A percentile compares a stretch with the other conserved stretches of the same genome.
Evolutionary conservation across 495 filamentous ascomycete species (phyloP).

Genomic region (Tuber microsphaerosporum): DNA sequence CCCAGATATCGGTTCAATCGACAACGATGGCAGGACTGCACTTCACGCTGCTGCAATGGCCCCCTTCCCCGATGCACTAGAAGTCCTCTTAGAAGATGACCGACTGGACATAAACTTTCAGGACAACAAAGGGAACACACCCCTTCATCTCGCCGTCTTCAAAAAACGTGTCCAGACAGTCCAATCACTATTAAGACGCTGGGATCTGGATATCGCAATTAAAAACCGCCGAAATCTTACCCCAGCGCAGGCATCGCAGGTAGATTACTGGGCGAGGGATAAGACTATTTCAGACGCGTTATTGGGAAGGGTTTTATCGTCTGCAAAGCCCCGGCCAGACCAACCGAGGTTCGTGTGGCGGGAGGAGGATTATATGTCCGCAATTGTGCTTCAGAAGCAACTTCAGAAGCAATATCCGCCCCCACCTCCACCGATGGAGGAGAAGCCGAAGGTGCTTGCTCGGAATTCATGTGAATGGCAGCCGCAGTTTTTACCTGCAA

Average conservation of each 20-base stretch:
- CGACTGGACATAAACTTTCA: neutral
- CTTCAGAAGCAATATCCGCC: neutral
- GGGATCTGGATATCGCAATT: neutral
- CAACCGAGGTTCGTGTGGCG: neutral
- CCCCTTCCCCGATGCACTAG: neutral
- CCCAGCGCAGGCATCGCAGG: neutral
- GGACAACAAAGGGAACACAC: neutral
- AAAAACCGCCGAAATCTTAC: neutral
- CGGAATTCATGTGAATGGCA: neutral
- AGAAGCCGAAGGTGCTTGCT: neutral
- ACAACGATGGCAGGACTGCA: neutral
- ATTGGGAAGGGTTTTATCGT: slow-evolving; percentile 1
- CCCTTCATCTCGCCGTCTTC: neutral
- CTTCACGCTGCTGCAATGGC: slow-evolving; percentile 4
- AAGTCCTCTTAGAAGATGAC: neutral
- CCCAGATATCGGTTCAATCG: neutral
- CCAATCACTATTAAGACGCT: neutral
- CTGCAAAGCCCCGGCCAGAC: neutral
- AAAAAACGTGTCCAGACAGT: neutral
- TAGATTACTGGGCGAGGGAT: neutral
- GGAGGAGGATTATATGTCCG: slow-evolving; percentile 2
- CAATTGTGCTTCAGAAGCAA: neutral
- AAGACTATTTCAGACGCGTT: neutral
- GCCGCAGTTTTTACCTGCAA: neutral
- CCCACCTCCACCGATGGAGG: neutral